Evolutionary conservation across 768 basidiomycete species (phyloP).

Genomic region (Kwoniella botswanensis): DNA sequence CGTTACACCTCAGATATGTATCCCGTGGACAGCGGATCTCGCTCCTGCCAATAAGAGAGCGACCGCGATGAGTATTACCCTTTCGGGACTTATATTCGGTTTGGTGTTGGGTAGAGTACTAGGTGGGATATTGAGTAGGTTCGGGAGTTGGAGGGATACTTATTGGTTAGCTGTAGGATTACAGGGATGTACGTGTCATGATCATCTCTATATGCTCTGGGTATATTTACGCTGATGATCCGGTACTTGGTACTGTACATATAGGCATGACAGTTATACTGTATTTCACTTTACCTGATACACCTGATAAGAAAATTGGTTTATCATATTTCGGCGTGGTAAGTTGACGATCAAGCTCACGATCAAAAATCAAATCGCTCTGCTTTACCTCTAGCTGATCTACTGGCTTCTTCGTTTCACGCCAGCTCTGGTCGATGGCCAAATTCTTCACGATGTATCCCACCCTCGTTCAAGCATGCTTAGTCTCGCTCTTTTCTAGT

Average conservation of each 20-base stretch:
- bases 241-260: background rate
- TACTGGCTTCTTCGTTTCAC: background rate
- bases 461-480: conserved; percentile 67
- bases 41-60: conserved; percentile 75
- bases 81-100: conserved; percentile 53
- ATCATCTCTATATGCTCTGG: no score
- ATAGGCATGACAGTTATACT: conserved; percentile 59
- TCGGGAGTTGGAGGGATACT: conserved; percentile 72
- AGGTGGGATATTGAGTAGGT: conserved; percentile 69
- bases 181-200: conserved; percentile 60
- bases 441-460: conserved; percentile 79
- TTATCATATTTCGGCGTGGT: conserved; percentile 68
- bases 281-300: conserved; percentile 78
- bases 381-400: background rate
- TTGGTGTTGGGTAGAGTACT: conserved; percentile 51
- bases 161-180: conserved; percentile 79
- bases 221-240: background rate
- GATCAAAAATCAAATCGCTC: background rate
- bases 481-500: conserved; percentile 66
- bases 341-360: conserved; percentile 9
- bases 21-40: conserved; percentile 80
- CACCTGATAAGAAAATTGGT: conserved; percentile 69
- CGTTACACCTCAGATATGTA: conserved; percentile 65
- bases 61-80: conserved; percentile 70
- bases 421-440: conserved; percentile 67